phyloP scores from a whole-genome alignment of 306 rosid genomes.

The Rubus parviflorus region DNA sequence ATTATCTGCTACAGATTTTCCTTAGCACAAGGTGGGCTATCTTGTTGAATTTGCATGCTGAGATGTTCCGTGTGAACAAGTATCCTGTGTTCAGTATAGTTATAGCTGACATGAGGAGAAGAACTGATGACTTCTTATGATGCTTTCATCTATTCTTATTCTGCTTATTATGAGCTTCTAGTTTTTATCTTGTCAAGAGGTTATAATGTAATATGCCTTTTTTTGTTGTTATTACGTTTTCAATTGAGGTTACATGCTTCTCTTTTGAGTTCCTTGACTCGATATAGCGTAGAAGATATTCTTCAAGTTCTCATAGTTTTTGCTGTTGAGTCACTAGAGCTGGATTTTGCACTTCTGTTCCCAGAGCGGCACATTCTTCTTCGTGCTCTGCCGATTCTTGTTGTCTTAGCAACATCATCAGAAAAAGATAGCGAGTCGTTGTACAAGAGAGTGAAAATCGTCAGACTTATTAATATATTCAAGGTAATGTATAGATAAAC shows the following conservation, averaged over 20 bases:
- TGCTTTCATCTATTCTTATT: not conserved
- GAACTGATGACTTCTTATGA: not conserved
- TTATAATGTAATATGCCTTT: not conserved
- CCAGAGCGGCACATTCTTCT: slow-evolving; percentile 92
- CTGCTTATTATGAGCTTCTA: not conserved
- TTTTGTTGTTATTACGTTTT: not conserved
- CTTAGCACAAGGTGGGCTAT: slow-evolving; percentile 99
- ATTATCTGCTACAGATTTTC: slow-evolving; percentile 66
- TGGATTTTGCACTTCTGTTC: slow-evolving; percentile 92
- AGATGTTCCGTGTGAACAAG: slow-evolving; percentile 99
- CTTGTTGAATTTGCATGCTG: slow-evolving; percentile 92
- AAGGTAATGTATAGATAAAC: slow-evolving; percentile 54
- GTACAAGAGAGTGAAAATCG: slow-evolving; percentile 97
- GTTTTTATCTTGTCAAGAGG: not conserved
- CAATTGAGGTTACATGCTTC: slow-evolving; percentile 9
- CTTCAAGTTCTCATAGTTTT: slow-evolving; percentile 97
- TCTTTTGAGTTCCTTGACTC: slow-evolving; percentile 63
- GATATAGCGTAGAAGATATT: slow-evolving; percentile 89
- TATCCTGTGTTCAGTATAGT: slow-evolving; percentile 54
- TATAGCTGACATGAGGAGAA: not conserved
- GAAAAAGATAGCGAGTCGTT: slow-evolving; percentile 97
- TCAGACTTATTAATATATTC: slow-evolving; percentile 83
- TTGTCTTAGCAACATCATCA: slow-evolving; percentile 90
- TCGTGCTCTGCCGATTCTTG: slow-evolving; percentile 90
- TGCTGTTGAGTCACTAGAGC: slow-evolving; percentile 89